Conservation (phyloP, 179 eudicot genomes). For the Beta corolliflora region DNA sequence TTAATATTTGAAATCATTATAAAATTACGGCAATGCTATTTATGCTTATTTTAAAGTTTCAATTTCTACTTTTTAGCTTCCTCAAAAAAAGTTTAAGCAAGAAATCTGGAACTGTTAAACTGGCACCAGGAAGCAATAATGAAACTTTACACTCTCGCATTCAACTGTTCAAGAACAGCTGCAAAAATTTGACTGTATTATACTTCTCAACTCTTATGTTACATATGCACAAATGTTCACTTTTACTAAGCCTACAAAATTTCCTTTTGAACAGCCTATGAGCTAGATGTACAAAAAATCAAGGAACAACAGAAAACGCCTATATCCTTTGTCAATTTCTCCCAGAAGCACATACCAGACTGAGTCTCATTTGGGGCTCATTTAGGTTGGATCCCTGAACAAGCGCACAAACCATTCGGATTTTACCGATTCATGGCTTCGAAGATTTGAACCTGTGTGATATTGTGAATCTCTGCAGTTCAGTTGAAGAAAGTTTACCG, state of each 20-base stretch:
- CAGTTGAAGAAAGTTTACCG: neutral
- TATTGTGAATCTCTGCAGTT: neutral
- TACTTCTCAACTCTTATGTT: neutral
- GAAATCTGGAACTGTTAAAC: no score
- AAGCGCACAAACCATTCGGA: neutral
- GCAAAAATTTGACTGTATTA: neutral
- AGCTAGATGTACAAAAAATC: neutral
- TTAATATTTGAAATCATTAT: no score
- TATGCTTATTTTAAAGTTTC: no score
- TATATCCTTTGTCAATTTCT: neutral
- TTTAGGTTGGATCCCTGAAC: neutral
- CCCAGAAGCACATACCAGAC: neutral
- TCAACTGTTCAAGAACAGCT: neutral
- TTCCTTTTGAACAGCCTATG: neutral
- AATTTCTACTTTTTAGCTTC: no score
- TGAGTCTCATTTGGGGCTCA: neutral
- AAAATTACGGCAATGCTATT: no score
- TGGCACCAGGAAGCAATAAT: no score
- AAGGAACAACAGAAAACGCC: neutral
- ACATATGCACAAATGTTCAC: conserved; percentile 16
- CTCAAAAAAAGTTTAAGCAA: no score
- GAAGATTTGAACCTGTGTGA: neutral
- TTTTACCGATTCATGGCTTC: neutral
- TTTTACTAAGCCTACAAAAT: conserved; percentile 19
- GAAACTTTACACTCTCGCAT: neutral